A percentile compares a stretch with the other conserved stretches of the same genome.
These are phyloP conservation scores for Adansonia digitata DNA, from an alignment of 345 rosid species.

Conservation along the genomic window DNA sequence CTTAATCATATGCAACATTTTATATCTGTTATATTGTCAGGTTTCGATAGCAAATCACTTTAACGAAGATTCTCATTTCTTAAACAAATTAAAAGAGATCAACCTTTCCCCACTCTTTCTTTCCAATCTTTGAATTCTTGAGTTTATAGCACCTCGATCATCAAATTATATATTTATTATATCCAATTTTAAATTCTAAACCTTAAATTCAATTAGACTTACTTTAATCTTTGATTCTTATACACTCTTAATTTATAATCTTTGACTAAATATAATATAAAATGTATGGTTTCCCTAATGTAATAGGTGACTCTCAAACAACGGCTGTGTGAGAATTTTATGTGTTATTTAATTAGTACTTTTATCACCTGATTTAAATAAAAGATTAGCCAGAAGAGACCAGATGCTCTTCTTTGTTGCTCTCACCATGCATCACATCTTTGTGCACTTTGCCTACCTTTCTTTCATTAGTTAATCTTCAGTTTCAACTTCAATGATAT, in stretches of 20 bases:
- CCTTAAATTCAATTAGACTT: too few relatives aligned
- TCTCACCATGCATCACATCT: neutral
- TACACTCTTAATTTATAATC: neutral
- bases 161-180: too few relatives aligned
- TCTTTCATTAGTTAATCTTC: too few relatives aligned
- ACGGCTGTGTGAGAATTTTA: constrained; percentile 13
- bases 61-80: constrained; percentile 14
- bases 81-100: neutral
- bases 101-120: neutral
- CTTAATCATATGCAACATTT: constrained; percentile 19
- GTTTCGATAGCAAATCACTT: constrained; percentile 21
- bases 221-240: constrained; percentile 4
- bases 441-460: too few relatives aligned
- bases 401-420: constrained; percentile 13
- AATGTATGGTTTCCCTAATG: neutral
- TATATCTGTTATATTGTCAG: constrained; percentile 28
- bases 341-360: neutral
- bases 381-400: neutral
- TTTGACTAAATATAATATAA: neutral
- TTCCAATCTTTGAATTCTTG: neutral
- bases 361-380: neutral
- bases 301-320: constrained; percentile 3
- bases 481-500: too few relatives aligned
- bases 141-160: constrained; percentile 12
- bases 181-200: too few relatives aligned